phyloP scores from a whole-genome alignment of 345 rosid species.

The Linum trigynum region DNA sequence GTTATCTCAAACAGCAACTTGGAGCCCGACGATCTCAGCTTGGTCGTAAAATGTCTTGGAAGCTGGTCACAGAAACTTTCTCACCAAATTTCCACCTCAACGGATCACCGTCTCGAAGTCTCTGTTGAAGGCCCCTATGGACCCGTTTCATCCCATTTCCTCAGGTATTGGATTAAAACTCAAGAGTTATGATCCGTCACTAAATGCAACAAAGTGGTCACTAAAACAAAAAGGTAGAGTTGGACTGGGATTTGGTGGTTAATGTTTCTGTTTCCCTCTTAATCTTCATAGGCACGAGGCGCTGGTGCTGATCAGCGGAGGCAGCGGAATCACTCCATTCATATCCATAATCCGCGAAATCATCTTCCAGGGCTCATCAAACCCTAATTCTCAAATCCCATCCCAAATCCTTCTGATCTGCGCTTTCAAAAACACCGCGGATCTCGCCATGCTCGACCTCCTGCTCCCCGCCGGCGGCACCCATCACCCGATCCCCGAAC shows the following conservation, averaged over 20 bases:
- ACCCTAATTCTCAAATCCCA: conserved; percentile 8
- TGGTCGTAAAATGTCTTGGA: conserved; percentile 11
- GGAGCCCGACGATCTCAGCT: conserved; percentile 12
- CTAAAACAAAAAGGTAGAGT: no score
- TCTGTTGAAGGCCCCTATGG: conserved; percentile 27
- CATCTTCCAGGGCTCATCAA: conserved; percentile 8
- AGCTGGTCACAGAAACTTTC: conserved; percentile 20
- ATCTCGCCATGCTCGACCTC: conserved; percentile 19
- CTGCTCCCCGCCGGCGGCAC: conserved; percentile 13
- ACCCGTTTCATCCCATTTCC: conserved; percentile 19
- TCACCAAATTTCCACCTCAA: conserved; percentile 3
- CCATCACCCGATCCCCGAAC: background rate
- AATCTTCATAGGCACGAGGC: conserved; percentile 13
- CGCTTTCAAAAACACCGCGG: conserved; percentile 14
- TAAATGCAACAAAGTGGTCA: no score
- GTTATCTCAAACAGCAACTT: conserved; percentile 16
- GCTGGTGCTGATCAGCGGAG: conserved; percentile 21
- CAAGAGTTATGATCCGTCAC: no score
- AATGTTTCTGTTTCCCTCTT: no score
- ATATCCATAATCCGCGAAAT: conserved; percentile 23
- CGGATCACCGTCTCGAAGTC: conserved; percentile 9
- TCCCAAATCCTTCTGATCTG: conserved; percentile 14
- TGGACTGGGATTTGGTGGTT: no score
- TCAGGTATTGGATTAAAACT: conserved; percentile 5
- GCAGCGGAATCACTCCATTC: conserved; percentile 20